These are phyloP conservation scores for Raffaelea ambrosiae DNA, from an alignment of 2,329 filamentous ascomycete genomes.

Conservation along the genomic window DNA sequence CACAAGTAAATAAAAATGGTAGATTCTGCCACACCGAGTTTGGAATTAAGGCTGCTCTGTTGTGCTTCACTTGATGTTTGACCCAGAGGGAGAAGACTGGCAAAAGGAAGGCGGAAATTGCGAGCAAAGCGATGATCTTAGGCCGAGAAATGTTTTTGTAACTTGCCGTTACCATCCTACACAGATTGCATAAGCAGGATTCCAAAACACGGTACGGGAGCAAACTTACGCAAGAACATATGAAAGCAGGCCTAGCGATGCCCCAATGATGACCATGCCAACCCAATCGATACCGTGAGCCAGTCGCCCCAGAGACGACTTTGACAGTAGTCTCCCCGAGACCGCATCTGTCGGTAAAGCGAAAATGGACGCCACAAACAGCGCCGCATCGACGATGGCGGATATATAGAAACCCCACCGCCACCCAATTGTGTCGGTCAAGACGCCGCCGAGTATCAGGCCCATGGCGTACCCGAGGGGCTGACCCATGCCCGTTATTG, in stretches of 20 bases:
- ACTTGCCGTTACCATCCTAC: not conserved
- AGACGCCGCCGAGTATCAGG: conserved; percentile 39
- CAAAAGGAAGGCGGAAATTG: conserved; percentile 31
- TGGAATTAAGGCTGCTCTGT: conserved; percentile 47
- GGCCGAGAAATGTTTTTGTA: conserved; percentile 21
- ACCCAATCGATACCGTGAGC: conserved; percentile 43
- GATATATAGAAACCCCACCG: conserved; percentile 33
- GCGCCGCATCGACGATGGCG: conserved; percentile 25
- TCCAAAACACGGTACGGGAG: too few relatives aligned
- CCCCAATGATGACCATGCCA: conserved; percentile 35
- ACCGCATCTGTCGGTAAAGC: conserved; percentile 20
- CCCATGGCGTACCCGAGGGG: conserved; percentile 40
- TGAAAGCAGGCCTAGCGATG: conserved; percentile 37
- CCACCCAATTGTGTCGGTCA: conserved; percentile 39
- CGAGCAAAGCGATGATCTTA: conserved; percentile 35
- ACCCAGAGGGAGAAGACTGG: conserved; percentile 48
- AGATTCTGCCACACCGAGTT: conserved; percentile 50
- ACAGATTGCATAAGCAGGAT: too few relatives aligned
- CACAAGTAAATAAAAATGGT: conserved; percentile 46
- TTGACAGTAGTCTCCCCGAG: not conserved
- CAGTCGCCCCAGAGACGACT: conserved; percentile 11
- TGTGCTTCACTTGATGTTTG: conserved; percentile 33
- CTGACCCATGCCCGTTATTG: conserved; percentile 34
- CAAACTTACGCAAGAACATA: conserved; percentile 39
- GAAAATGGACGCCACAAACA: conserved; percentile 28